Conservation (phyloP, 306 rosid species). For the Cyclanthera cordifolia region DNA sequence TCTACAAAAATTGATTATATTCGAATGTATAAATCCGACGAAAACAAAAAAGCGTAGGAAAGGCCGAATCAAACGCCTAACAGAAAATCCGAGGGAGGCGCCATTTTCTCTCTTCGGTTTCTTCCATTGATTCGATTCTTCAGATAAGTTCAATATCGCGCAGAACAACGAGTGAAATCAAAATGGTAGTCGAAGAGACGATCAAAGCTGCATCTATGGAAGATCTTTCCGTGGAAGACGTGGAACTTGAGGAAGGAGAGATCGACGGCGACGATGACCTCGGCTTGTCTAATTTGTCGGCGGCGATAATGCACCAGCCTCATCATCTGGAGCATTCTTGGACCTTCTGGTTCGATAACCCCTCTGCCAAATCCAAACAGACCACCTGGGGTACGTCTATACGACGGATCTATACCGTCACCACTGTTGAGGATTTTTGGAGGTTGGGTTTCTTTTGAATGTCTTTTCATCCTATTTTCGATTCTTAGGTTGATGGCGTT, state of each 20-base stretch:
- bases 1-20: too few relatives aligned
- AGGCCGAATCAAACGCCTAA: background rate
- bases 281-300: conserved; percentile 31
- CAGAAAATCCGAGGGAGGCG: background rate
- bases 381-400: conserved; percentile 61
- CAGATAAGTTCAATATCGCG: background rate
- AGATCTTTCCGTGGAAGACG: conserved; percentile 30
- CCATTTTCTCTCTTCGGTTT: background rate
- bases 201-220: conserved; percentile 29
- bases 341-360: conserved; percentile 95
- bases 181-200: conserved; percentile 53
- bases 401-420: conserved; percentile 62
- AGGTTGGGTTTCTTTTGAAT: conserved; percentile 25
- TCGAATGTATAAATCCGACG: too few relatives aligned
- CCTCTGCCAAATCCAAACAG: conserved; percentile 47
- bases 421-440: conserved; percentile 86
- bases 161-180: background rate
- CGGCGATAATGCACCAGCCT: conserved; percentile 22
- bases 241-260: conserved; percentile 70
- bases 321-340: conserved; percentile 79
- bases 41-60: background rate
- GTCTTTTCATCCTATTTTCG: background rate
- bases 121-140: conserved; percentile 7
- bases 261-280: conserved; percentile 45
- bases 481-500: background rate